A percentile compares a stretch with the other conserved stretches of the same genome.
Conservation (phyloP, 2,329 filamentous ascomycete species). For the Incumbomyces delicatus region DNA sequence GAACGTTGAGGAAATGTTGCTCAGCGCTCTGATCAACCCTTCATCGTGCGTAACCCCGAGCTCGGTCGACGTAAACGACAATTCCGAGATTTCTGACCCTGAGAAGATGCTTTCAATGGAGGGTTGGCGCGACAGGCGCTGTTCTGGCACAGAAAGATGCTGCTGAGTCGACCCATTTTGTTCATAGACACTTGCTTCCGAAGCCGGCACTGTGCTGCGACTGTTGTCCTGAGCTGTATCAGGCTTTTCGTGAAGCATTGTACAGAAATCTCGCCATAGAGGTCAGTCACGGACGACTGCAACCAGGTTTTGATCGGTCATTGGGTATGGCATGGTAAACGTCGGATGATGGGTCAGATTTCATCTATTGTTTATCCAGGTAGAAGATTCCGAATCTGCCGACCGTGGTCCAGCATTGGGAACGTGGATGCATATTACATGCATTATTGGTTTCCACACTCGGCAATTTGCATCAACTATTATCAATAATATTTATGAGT, state of each 20-base stretch:
- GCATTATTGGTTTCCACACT: too few species aligned
- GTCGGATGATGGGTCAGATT: too few species aligned
- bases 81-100: conserved; percentile 20
- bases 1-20: conserved; percentile 4
- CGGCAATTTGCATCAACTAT: too few species aligned
- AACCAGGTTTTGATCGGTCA: too few species aligned
- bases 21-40: conserved; percentile 12
- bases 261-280: background rate
- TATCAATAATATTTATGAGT: too few species aligned
- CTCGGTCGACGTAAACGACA: conserved; percentile 19
- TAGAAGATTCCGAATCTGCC: too few species aligned
- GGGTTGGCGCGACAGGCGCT: conserved; percentile 5
- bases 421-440: too few species aligned
- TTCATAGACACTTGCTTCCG: conserved; percentile 4
- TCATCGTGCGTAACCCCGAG: conserved; percentile 8
- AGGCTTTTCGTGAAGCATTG: background rate
- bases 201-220: background rate
- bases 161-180: background rate
- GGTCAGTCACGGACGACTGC: too few species aligned
- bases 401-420: too few species aligned
- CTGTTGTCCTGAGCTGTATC: background rate
- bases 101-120: conserved; percentile 18
- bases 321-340: too few species aligned
- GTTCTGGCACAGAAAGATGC: background rate
- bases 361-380: too few species aligned